Conservation (phyloP, 2,329 filamentous ascomycete genomes). For the Alternaria atra region DNA sequence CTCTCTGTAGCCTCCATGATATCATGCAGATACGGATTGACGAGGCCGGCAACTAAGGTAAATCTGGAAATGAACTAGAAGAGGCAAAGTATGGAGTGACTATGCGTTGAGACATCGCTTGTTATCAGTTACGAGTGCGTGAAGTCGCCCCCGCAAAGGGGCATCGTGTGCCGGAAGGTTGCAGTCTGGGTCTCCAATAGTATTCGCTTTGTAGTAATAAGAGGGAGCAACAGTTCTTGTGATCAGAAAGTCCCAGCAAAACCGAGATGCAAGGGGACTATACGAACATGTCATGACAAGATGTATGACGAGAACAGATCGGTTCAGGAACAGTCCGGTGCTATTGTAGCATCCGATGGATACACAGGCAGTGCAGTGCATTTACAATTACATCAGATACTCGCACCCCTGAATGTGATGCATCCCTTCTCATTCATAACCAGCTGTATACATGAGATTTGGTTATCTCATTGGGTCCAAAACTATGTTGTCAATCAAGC, state of each 20-base stretch:
- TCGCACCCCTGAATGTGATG: neutral
- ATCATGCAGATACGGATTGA: neutral
- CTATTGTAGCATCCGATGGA: neutral
- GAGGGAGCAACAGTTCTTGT: neutral
- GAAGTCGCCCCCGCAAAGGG: neutral
- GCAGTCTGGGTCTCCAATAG: neutral
- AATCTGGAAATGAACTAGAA: neutral
- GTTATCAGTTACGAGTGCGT: neutral
- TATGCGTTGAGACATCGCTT: neutral
- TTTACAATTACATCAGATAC: neutral
- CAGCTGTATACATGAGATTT: neutral
- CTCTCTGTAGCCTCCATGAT: neutral
- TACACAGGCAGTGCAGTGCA: neutral
- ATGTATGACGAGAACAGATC: neutral
- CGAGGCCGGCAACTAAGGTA: neutral
- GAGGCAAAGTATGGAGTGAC: neutral
- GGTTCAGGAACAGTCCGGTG: neutral
- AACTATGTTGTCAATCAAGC: slow-evolving; percentile 96
- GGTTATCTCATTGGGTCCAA: slow-evolving; percentile 40
- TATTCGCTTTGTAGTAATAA: neutral
- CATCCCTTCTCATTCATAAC: neutral
- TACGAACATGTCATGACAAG: neutral
- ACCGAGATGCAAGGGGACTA: neutral
- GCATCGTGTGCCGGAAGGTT: neutral
- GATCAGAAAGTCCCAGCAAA: too few relatives aligned